These are phyloP conservation scores for Pyrenochaeta sp. DNA, from an alignment of 2,329 filamentous ascomycete genomes.

Conservation along the genomic window DNA sequence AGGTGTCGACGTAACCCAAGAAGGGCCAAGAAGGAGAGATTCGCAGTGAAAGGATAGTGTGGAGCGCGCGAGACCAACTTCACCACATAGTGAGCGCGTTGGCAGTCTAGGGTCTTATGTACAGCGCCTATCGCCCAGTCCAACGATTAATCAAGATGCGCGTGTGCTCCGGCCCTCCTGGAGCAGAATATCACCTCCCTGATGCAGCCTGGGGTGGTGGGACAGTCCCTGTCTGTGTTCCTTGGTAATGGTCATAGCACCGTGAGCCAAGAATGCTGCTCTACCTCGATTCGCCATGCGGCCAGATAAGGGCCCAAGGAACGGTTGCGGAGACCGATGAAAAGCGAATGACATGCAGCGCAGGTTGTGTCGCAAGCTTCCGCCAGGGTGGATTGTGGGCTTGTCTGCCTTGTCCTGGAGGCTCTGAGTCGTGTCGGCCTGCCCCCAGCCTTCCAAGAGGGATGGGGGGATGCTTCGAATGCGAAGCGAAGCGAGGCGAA, in stretches of 20 bases:
- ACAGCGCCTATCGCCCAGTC: slow-evolving; percentile 32
- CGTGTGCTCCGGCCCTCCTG: slow-evolving; percentile 18
- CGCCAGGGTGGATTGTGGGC: background rate
- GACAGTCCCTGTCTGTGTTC: slow-evolving; percentile 16
- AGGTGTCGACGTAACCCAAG: slow-evolving; percentile 28
- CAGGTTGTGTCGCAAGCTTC: background rate
- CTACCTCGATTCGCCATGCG: slow-evolving; percentile 17
- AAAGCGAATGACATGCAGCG: slow-evolving; percentile 7
- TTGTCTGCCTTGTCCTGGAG: background rate
- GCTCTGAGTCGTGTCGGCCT: background rate
- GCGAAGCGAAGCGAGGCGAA: background rate
- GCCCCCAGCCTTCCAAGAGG: too few species aligned
- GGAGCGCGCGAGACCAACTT: slow-evolving; percentile 13
- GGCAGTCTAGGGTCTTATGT: slow-evolving; percentile 24
- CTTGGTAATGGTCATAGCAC: slow-evolving; percentile 29
- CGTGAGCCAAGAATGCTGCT: slow-evolving; percentile 18
- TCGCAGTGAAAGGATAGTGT: slow-evolving; percentile 22
- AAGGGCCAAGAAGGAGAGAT: slow-evolving; percentile 27
- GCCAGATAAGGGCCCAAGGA: slow-evolving; percentile 19
- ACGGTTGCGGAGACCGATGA: slow-evolving; percentile 18
- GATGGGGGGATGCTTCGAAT: background rate
- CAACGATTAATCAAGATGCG: slow-evolving; percentile 17
- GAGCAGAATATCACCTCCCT: slow-evolving; percentile 29
- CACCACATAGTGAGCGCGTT: slow-evolving; percentile 13
- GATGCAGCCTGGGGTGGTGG: slow-evolving; percentile 19